Base-by-base conservation (phyloP, 352 stramenopile genomes). In the Phytophthora tubulina region DNA sequence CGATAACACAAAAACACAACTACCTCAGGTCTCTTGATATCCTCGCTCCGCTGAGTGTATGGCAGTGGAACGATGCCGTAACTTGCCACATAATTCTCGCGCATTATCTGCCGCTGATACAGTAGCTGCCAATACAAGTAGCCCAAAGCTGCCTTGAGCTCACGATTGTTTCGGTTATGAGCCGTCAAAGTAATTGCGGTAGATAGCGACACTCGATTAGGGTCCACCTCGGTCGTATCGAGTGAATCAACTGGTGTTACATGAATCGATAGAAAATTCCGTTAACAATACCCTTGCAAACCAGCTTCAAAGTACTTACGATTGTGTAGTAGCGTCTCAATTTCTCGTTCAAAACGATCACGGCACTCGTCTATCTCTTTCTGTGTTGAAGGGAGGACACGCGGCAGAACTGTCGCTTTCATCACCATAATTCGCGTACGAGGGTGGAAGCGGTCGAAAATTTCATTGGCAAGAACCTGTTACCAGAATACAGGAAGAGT, bases 131-230 rank as follows among this genome's bases (percentile, higher is more conserved):
- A 66, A 54, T 94, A 94, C 63, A 94, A 74, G n/a, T 61, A 53
- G 0, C 72, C 83, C 17, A 92, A 65, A 45, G 79, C 76, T 10
- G 46, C 46, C 46, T 90, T 91, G 36, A 94, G 75, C n/a, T 81
- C 57, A 46, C 84, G 76, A 57, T 92, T 94, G 70, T 91, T 94
- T 63, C 76, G 68, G 58, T 92, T 88, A 75, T 94, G 86, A 1
- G 80, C 61, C 36, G 85, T 88, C 63, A 94, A 66, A 3, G 73
- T 84, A 11, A 91, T 76, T 7, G 48, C 81, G 5, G 83, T 91
- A 5, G 86, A 94, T 21, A 92, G 79, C 7, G 80, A 42, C 4
- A 91, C 70, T 52, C 76, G 86, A 53, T 70, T 85, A 5, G 84
- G 78, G 50, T 94, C 86, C 27, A 92, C 59, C 27, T 83, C 73